These are phyloP conservation scores for Linum tenue DNA, from an alignment of 345 rosid species.

Conservation along the genomic window DNA sequence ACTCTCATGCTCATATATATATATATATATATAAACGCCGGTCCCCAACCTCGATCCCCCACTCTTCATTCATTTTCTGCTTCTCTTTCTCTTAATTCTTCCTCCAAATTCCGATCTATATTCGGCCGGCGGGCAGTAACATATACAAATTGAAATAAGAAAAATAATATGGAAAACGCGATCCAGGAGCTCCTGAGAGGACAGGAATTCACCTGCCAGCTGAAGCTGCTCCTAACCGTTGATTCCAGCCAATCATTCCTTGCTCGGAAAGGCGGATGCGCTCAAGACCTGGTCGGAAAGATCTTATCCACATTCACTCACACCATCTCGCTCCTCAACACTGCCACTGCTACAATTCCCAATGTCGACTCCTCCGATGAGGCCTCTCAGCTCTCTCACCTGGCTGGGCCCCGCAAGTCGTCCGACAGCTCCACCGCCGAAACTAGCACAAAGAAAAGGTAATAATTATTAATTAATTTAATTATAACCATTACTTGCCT, in stretches of 20 bases:
- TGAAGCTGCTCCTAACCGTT: slow-evolving; percentile 4
- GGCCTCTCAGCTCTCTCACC: neutral
- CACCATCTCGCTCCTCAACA: slow-evolving; percentile 16
- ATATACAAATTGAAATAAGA: too few relatives aligned
- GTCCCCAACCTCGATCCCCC: too few relatives aligned
- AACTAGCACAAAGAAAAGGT: slow-evolving; percentile 29
- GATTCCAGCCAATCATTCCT: neutral
- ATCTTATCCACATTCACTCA: slow-evolving; percentile 20
- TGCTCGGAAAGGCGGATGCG: neutral
- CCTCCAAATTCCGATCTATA: too few relatives aligned
- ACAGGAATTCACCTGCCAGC: slow-evolving; percentile 17
- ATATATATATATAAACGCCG: too few relatives aligned
- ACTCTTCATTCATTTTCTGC: too few relatives aligned
- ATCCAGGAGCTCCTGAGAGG: slow-evolving; percentile 22
- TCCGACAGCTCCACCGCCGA: slow-evolving; percentile 24
- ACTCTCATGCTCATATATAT: too few relatives aligned
- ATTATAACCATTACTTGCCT: too few relatives aligned
- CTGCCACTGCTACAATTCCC: neutral
- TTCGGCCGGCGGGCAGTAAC: too few relatives aligned
- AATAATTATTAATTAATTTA: neutral
- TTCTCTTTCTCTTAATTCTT: too few relatives aligned
- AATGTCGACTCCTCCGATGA: neutral
- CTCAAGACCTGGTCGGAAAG: slow-evolving; percentile 12
- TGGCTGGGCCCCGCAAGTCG: slow-evolving; percentile 8
- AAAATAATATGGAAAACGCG: slow-evolving; percentile 6